These are phyloP conservation scores for Globisporangium splendens DNA, from an alignment of 352 stramenopile genomes.

Conservation along the genomic window DNA sequence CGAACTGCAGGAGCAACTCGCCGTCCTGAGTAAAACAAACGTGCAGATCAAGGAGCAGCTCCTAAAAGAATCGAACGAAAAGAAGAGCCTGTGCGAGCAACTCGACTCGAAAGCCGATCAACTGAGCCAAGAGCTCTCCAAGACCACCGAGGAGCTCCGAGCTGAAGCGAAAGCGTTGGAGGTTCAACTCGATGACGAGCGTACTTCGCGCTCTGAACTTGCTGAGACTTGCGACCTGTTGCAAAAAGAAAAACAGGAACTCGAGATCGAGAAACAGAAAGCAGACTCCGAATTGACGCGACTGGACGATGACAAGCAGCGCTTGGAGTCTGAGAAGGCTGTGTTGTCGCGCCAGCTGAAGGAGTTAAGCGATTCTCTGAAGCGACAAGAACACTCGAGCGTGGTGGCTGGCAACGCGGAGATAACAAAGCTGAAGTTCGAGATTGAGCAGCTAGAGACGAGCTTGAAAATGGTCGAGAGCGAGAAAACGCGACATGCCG, in stretches of 20 bases:
- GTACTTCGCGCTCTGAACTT: slow-evolving; percentile 14
- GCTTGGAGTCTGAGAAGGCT: slow-evolving; percentile 31
- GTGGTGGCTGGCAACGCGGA: slow-evolving; percentile 13
- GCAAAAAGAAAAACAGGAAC: slow-evolving; percentile 19
- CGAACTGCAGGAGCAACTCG: slow-evolving; percentile 28
- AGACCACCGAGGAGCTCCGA: slow-evolving; percentile 8
- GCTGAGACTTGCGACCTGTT: slow-evolving; percentile 21
- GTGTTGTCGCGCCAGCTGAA: slow-evolving; percentile 13
- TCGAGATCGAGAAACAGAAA: slow-evolving; percentile 20
- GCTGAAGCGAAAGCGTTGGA: not conserved
- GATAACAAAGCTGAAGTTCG: slow-evolving; percentile 35
- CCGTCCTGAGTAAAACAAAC: slow-evolving; percentile 23
- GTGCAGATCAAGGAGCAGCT: slow-evolving; percentile 39
- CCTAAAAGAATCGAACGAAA: slow-evolving; percentile 37
- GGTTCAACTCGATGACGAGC: slow-evolving; percentile 3
- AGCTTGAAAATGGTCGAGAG: slow-evolving; percentile 26
- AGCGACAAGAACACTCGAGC: slow-evolving; percentile 18
- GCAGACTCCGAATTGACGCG: slow-evolving; percentile 11
- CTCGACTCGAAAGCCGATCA: slow-evolving; percentile 18
- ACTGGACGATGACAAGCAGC: slow-evolving; percentile 35
- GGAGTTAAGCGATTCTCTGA: slow-evolving; percentile 8
- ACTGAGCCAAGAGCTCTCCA: slow-evolving; percentile 1
- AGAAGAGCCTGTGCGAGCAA: slow-evolving; percentile 32
- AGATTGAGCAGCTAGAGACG: slow-evolving; percentile 45
- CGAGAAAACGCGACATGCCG: slow-evolving; percentile 36